These are phyloP conservation scores for Talaromyces sp. DNA, from an alignment of 2,329 filamentous ascomycete species.

Conservation along the genomic window DNA sequence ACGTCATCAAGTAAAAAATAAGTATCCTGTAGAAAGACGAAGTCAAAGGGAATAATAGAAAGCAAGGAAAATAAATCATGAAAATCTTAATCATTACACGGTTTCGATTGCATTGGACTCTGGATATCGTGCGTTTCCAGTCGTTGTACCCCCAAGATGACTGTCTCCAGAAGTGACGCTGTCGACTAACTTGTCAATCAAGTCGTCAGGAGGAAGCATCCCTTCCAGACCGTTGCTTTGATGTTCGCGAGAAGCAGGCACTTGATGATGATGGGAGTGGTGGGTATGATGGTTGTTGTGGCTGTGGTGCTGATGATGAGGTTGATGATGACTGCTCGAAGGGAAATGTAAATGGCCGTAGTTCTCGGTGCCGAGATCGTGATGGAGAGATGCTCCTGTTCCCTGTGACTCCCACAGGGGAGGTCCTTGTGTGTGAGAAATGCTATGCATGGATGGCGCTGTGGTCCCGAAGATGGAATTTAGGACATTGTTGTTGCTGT, in stretches of 20 bases:
- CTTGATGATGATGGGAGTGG: slow-evolving; percentile 28
- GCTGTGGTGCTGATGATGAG: slow-evolving; percentile 7
- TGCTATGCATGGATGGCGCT: slow-evolving; percentile 37
- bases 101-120: slow-evolving; percentile 35
- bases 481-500: slow-evolving; percentile 35
- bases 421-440: slow-evolving; percentile 30
- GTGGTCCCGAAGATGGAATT: slow-evolving; percentile 34
- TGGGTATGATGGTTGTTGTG: slow-evolving; percentile 9
- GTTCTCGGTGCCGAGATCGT: slow-evolving; percentile 32
- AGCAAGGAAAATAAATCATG: slow-evolving; percentile 11
- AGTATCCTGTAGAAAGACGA: background rate
- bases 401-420: slow-evolving; percentile 32
- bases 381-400: slow-evolving; percentile 27
- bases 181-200: slow-evolving; percentile 41
- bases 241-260: slow-evolving; percentile 34
- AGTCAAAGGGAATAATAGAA: background rate
- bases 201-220: slow-evolving; percentile 35
- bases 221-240: slow-evolving; percentile 35
- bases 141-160: slow-evolving; percentile 36
- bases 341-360: slow-evolving; percentile 38
- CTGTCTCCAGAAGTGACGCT: slow-evolving; percentile 32
- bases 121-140: slow-evolving; percentile 34
- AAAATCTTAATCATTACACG: slow-evolving; percentile 25
- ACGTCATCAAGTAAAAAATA: background rate
- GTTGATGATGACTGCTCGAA: slow-evolving; percentile 27